These are phyloP conservation scores for Trichoderma virens DNA, from an alignment of 495 filamentous ascomycete species.

Conservation along the genomic window DNA sequence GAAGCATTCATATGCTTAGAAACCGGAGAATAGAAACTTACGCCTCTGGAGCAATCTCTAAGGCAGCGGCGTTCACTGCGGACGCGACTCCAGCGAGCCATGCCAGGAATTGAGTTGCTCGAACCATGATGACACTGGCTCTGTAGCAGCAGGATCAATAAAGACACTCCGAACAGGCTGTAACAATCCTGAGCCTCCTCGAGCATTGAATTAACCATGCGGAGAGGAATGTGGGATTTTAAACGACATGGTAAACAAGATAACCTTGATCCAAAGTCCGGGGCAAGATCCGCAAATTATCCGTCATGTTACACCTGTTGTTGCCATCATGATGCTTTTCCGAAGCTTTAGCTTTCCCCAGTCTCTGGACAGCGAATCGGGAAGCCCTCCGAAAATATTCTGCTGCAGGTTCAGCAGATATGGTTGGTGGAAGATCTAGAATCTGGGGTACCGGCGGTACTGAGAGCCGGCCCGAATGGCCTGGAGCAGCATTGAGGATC, in stretches of 20 bases:
- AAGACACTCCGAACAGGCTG: not conserved
- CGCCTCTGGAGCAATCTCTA: not conserved
- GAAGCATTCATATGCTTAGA: not conserved
- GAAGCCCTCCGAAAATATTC: not conserved
- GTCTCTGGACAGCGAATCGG: constrained; percentile 1
- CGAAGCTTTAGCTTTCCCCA: not conserved
- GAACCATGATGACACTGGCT: not conserved
- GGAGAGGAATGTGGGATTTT: not conserved
- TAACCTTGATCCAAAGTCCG: not conserved
- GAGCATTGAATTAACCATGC: not conserved
- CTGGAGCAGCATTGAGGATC: not conserved
- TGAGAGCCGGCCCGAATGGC: constrained; percentile 4
- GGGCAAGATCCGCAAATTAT: not conserved
- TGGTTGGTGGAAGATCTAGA: constrained; percentile 4
- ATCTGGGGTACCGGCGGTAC: constrained; percentile 1
- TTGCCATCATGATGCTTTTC: not conserved
- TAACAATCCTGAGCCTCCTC: too few species aligned
- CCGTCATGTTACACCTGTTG: not conserved
- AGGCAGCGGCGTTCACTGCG: not conserved
- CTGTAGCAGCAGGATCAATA: not conserved
- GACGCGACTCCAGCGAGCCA: not conserved
- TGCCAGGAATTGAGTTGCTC: not conserved
- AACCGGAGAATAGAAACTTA: not conserved
- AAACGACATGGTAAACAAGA: not conserved
- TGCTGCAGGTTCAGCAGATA: not conserved